phyloP scores from a whole-genome alignment of 1,284 basidiomycete species.

The Porogramme epimiltina region DNA sequence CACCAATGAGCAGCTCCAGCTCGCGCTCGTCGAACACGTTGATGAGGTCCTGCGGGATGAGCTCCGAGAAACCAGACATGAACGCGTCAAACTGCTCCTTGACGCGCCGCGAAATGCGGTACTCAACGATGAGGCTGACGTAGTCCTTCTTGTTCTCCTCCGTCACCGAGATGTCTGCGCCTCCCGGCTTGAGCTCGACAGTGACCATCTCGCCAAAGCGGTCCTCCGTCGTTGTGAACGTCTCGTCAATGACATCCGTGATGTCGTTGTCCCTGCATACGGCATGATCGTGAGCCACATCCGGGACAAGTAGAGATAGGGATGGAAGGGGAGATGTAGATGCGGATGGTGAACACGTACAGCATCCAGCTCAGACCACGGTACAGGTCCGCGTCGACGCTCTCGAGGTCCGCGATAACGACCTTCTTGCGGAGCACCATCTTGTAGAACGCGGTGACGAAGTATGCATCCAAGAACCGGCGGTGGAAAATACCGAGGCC shows the following conservation, averaged over 20 bases:
- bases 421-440: slow-evolving; percentile 94
- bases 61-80: slow-evolving; percentile 93
- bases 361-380: slow-evolving; percentile 97
- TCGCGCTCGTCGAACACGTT: slow-evolving; percentile 99
- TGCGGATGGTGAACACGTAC: slow-evolving; percentile 47
- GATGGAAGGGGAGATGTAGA: too few relatives aligned
- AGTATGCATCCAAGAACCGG: slow-evolving; percentile 98
- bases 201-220: slow-evolving; percentile 97
- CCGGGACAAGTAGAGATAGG: too few relatives aligned
- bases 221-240: slow-evolving; percentile 94
- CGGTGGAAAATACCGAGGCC: slow-evolving; percentile 98
- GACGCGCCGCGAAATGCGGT: slow-evolving; percentile 92
- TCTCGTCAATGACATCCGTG: slow-evolving; percentile 92
- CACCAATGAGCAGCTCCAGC: slow-evolving; percentile 94
- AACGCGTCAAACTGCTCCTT: slow-evolving; percentile 97
- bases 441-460: slow-evolving; percentile 99
- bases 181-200: slow-evolving; percentile 89
- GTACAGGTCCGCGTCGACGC: slow-evolving; percentile 88
- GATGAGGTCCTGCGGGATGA: slow-evolving; percentile 94
- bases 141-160: slow-evolving; percentile 99
- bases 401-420: slow-evolving; percentile 84
- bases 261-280: slow-evolving; percentile 86
- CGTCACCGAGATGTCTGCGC: slow-evolving; percentile 85
- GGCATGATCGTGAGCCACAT: too few relatives aligned
- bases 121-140: slow-evolving; percentile 92